phyloP scores from a whole-genome alignment of 2,329 filamentous ascomycete genomes.

The Arthrobotrys sphaeroides region DNA sequence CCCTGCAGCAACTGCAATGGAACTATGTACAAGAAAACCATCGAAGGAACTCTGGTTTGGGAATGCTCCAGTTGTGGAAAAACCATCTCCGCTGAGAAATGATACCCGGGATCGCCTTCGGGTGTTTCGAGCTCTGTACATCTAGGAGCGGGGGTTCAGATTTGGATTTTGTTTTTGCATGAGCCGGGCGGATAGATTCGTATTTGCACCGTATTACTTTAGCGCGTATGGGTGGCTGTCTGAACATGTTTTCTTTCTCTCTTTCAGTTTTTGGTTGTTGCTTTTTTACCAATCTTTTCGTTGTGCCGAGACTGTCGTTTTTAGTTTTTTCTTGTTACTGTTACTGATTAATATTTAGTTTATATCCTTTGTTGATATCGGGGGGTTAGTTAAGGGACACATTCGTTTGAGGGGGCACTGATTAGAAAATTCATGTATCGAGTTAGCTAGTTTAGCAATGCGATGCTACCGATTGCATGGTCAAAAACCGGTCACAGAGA shows the following conservation, averaged over 20 bases:
- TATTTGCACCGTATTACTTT: not conserved
- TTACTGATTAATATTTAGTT: not conserved
- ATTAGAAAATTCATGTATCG: slow-evolving; percentile 34
- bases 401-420: slow-evolving; percentile 31
- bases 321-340: not conserved
- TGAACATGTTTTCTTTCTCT: not conserved
- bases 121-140: not conserved
- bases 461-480: slow-evolving; percentile 11
- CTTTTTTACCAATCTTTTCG: no score
- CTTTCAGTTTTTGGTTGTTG: not conserved
- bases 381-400: not conserved
- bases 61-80: not conserved
- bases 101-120: not conserved
- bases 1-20: not conserved
- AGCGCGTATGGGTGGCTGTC: slow-evolving; percentile 18
- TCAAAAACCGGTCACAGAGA: not conserved
- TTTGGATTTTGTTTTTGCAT: not conserved
- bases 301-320: no score
- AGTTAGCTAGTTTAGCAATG: not conserved
- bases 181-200: slow-evolving; percentile 3
- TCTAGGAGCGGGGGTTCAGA: no score
- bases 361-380: not conserved
- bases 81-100: not conserved
- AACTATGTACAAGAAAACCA: not conserved
- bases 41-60: not conserved